Percentiles rank a stretch among this genome's conserved stretches.
Conservation (phyloP, 2,329 filamentous ascomycete genomes). For the Acrocalymma vagum region DNA sequence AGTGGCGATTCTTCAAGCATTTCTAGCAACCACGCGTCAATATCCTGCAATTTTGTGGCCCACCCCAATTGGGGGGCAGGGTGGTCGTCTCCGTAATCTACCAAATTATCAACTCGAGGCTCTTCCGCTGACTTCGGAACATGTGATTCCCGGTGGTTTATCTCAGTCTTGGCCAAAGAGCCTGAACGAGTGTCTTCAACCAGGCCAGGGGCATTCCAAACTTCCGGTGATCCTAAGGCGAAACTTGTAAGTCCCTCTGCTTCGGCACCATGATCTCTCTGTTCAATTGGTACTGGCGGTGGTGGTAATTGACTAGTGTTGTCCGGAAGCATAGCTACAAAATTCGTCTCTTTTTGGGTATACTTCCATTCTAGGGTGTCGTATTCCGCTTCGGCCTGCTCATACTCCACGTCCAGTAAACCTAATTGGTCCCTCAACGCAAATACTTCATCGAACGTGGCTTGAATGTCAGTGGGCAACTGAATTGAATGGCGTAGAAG, state of each 20-base stretch:
- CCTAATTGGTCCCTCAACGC: conserved; percentile 11
- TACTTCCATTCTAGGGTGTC: conserved; percentile 12
- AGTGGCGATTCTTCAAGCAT: background rate
- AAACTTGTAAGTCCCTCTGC: background rate
- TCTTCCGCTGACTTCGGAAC: no score
- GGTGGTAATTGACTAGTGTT: no score
- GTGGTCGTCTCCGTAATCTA: no score
- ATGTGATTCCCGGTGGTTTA: no score
- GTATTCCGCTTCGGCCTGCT: conserved; percentile 11
- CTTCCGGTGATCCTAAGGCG: background rate
- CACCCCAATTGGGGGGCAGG: background rate
- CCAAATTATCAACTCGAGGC: no score
- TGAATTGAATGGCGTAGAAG: background rate
- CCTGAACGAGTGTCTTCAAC: no score
- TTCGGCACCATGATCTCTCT: background rate
- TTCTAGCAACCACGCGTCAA: conserved; percentile 2
- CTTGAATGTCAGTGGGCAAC: conserved; percentile 1
- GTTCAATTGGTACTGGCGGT: no score
- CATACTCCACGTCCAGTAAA: conserved; percentile 3
- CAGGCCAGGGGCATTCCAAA: no score
- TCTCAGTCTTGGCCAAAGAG: no score
- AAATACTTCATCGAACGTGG: background rate
- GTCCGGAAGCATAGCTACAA: conserved; percentile 5
- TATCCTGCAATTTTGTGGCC: background rate
- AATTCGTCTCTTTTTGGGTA: conserved; percentile 10